Conservation (phyloP, 352 stramenopile species). For the Globisporangium irregulare region DNA sequence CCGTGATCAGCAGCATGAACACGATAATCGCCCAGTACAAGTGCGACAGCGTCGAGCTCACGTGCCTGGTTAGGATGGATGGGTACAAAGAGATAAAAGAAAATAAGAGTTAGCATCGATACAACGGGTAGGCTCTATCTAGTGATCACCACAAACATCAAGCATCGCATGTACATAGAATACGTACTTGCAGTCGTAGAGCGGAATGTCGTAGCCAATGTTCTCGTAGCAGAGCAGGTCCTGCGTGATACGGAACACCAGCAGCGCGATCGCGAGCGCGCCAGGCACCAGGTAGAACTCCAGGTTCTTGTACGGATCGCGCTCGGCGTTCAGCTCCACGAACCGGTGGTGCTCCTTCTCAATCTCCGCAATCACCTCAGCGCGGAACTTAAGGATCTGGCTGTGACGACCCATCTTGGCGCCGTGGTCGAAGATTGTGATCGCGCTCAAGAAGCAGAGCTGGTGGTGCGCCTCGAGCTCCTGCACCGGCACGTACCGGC, state of each 20-base stretch:
- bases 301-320: constrained; percentile 94
- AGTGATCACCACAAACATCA: not conserved
- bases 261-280: constrained; percentile 83
- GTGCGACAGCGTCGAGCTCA: constrained; percentile 82
- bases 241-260: constrained; percentile 87
- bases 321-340: constrained; percentile 92
- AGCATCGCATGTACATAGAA: not conserved
- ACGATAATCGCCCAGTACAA: constrained; percentile 87
- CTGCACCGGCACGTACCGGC: constrained; percentile 85
- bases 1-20: constrained; percentile 85
- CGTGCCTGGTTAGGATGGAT: constrained; percentile 41
- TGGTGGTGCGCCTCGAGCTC: constrained; percentile 90
- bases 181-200: constrained; percentile 91
- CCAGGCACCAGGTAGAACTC: constrained; percentile 94
- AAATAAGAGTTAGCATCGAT: constrained; percentile 10
- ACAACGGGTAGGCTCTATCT: not conserved
- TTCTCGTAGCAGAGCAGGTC: constrained; percentile 82
- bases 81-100: constrained; percentile 11
- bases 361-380: constrained; percentile 87
- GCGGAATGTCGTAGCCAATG: constrained; percentile 83
- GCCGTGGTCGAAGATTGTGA: constrained; percentile 92
- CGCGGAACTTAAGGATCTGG: constrained; percentile 87
- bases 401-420: constrained; percentile 94
- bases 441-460: constrained; percentile 66
- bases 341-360: constrained; percentile 89